A percentile compares a stretch with the other conserved stretches of the same genome.
These are phyloP conservation scores for Escovopsis weberi DNA, from an alignment of 2,329 filamentous ascomycete species.

Conservation along the genomic window DNA sequence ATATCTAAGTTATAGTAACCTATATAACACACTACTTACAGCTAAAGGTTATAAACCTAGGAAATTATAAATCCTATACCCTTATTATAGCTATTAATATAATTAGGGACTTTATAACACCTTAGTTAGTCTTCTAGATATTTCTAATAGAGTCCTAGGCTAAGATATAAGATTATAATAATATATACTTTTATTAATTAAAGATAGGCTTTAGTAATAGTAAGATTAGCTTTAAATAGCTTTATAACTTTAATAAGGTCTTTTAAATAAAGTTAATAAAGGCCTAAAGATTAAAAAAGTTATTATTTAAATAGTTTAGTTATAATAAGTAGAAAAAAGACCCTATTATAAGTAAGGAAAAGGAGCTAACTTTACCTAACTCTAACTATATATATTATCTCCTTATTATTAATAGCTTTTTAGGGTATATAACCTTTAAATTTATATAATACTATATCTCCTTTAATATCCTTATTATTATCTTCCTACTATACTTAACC, in stretches of 20 bases:
- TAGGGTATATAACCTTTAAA: not conserved
- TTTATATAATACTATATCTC: slow-evolving; percentile 2
- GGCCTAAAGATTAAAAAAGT: too few species aligned
- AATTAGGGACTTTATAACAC: too few species aligned
- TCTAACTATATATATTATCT: not conserved
- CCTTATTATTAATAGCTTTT: slow-evolving; percentile 1
- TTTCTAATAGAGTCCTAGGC: not conserved
- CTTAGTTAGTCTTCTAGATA: not conserved
- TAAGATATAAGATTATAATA: not conserved
- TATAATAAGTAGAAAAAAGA: not conserved
- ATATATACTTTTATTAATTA: not conserved
- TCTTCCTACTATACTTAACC: slow-evolving; percentile 1
- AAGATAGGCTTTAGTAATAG: not conserved
- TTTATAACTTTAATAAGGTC: not conserved
- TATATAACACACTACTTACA: not conserved
- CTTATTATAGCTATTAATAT: not conserved
- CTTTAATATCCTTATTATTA: slow-evolving; percentile 2
- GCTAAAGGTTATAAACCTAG: not conserved
- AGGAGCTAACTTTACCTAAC: not conserved
- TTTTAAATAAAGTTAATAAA: too few species aligned
- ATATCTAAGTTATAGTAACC: not conserved
- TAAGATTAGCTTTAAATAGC: not conserved
- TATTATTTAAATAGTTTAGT: not conserved
- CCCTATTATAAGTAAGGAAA: too few species aligned
- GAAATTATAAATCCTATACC: not conserved